Base-by-base conservation (phyloP, 805 yeast genomes). In the Starmera quercuum region DNA sequence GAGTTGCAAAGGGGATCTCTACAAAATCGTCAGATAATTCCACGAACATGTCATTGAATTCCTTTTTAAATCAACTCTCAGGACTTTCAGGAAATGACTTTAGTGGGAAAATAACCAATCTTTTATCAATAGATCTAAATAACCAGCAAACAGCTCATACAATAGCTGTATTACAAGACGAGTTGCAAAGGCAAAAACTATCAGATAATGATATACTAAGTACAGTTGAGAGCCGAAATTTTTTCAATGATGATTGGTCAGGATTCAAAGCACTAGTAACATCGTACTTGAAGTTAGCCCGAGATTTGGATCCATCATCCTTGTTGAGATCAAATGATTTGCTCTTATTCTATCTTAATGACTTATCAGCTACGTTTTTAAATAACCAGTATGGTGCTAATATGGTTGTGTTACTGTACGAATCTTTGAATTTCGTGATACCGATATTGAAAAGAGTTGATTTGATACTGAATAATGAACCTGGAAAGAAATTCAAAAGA, bases 301-400 rank as follows among this genome's bases (percentile, higher is more conserved):
- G 71, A 34, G 75, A 73, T 44, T 41, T 77, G 30, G 68, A 76
- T 42, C 78, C 83, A 0, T 64, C 73, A 71, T 75, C 82, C 1
- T 36, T 62, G 2, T 46, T 74, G 5, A 66, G 65, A 24, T 72
- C 79, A 1, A 74, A 74, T 39, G 83, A 77, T 49, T 53, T 75
- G 29, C 61, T 71, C 40, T 61, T 75, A 7, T 49, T 53, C 12
- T 73, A 59, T 39, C 53, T 68, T 31, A 71, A 67, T 34, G 68
- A 68, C 38, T 44, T 74, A 21, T 58, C 77, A 3, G 51, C 66
- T 7, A 72, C 78, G 5, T 63, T 75, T 45, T 64, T 59, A 46
- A 73, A 74, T 40, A 59, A 56, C 33, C 51, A 41, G 9, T 49
- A 40, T 39, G 61, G 64, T 30, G 64, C 66, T 1, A 52, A 56